phyloP scores from a whole-genome alignment of 1,284 basidiomycete genomes.

The Marasmius tenuissimus region DNA sequence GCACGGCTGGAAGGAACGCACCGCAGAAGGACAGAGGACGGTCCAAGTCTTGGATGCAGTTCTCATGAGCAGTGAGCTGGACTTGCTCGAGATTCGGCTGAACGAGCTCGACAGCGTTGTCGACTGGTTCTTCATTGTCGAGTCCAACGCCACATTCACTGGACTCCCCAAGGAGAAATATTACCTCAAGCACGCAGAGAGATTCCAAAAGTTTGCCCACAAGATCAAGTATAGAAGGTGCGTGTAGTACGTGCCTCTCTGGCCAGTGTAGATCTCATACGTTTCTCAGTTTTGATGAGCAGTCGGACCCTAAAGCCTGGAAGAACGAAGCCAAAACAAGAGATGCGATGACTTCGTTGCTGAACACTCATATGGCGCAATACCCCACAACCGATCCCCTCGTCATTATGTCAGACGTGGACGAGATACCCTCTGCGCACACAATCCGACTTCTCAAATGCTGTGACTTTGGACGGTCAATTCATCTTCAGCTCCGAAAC shows the following conservation, averaged over 20 bases:
- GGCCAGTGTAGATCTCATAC: background rate
- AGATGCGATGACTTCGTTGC: constrained; percentile 42
- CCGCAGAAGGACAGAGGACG: constrained; percentile 15
- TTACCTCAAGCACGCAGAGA: constrained; percentile 46
- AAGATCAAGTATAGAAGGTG: constrained; percentile 56
- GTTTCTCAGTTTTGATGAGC: constrained; percentile 35
- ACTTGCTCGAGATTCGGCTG: constrained; percentile 68
- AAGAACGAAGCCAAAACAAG: constrained; percentile 38
- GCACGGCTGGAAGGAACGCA: constrained; percentile 51
- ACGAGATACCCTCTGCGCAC: constrained; percentile 63
- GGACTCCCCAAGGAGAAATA: constrained; percentile 56
- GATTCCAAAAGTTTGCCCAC: constrained; percentile 50
- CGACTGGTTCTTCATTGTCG: constrained; percentile 66
- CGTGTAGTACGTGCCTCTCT: constrained; percentile 19
- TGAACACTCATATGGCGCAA: constrained; percentile 34
- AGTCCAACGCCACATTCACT: constrained; percentile 64
- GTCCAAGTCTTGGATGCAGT: constrained; percentile 55
- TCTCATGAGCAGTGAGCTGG: constrained; percentile 64
- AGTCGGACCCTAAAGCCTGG: constrained; percentile 39
- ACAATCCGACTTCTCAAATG: constrained; percentile 56
- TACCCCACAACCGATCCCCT: constrained; percentile 38
- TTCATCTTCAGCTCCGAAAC: constrained; percentile 67
- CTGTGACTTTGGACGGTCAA: constrained; percentile 55
- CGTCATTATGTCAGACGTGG: constrained; percentile 68
- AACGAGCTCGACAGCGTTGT: constrained; percentile 64